Percentiles rank a stretch among this genome's conserved stretches.
Conservation (phyloP, 1,284 basidiomycete species). For the Cutaneotrichosporon sp. region DNA sequence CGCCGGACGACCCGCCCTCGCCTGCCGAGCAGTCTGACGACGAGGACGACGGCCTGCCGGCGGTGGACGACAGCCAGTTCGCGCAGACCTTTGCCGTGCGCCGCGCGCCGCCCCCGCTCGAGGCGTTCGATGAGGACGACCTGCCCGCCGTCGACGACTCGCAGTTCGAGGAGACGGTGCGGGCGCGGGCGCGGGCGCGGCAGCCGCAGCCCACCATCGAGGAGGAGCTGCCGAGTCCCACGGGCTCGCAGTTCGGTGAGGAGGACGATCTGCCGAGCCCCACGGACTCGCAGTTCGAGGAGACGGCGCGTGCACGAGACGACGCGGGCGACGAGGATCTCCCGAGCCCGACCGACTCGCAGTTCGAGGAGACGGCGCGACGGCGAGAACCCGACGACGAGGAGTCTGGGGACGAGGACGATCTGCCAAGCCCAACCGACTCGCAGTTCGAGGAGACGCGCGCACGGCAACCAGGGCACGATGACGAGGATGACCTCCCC, state of each 20-base stretch:
- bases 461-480: background rate
- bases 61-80: background rate
- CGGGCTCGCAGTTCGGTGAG: background rate
- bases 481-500: background rate
- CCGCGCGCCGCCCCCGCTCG: no score
- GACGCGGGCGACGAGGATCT: background rate
- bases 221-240: no score
- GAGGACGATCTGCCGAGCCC: background rate
- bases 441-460: background rate
- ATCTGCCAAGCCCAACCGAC: background rate
- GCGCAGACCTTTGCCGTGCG: no score
- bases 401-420: background rate
- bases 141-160: conserved; percentile 2
- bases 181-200: no score
- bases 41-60: background rate
- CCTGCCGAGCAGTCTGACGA: background rate
- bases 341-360: no score
- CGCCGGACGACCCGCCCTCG: no score
- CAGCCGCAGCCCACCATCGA: no score
- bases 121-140: background rate
- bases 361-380: background rate
- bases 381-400: no score
- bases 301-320: background rate
- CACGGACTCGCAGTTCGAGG: background rate
- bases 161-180: conserved; percentile 5